Evolutionary conservation across 2,329 filamentous ascomycete species (phyloP).

Genomic region (Colletotrichum plurivorum): DNA sequence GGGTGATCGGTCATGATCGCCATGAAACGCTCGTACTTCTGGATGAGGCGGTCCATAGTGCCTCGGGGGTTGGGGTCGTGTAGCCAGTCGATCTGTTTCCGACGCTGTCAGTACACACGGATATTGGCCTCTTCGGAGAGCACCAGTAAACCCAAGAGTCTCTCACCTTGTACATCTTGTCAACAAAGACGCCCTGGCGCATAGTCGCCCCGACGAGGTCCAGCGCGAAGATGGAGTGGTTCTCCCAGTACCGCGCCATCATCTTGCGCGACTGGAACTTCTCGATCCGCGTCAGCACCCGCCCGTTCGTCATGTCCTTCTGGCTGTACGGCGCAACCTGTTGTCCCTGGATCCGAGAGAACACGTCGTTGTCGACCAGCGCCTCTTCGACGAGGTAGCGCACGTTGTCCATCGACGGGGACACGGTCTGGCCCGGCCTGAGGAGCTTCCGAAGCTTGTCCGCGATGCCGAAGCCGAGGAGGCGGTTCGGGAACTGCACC

Average conservation of each 20-base stretch:
- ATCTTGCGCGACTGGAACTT: slow-evolving; percentile 67
- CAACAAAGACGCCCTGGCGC: slow-evolving; percentile 75
- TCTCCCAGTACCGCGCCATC: slow-evolving; percentile 81
- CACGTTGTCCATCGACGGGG: slow-evolving; percentile 65
- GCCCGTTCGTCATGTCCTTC: slow-evolving; percentile 48
- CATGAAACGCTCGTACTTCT: slow-evolving; percentile 77
- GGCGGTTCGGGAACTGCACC: slow-evolving; percentile 68
- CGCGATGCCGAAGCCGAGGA: slow-evolving; percentile 65
- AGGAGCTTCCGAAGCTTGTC: slow-evolving; percentile 58
- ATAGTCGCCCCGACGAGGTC: slow-evolving; percentile 77
- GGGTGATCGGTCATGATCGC: slow-evolving; percentile 67
- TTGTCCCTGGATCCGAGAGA: neutral
- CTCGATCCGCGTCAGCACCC: slow-evolving; percentile 2
- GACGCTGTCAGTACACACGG: neutral
- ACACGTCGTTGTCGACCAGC: slow-evolving; percentile 51
- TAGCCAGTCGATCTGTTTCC: slow-evolving; percentile 76
- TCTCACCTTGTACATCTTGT: slow-evolving; percentile 76
- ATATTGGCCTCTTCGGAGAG: too few species aligned
- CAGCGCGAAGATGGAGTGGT: slow-evolving; percentile 74
- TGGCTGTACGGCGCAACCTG: slow-evolving; percentile 45
- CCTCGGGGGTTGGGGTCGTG: slow-evolving; percentile 75
- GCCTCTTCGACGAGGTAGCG: slow-evolving; percentile 63
- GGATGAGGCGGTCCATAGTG: slow-evolving; percentile 76
- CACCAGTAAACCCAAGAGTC: neutral
- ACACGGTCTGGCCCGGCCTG: slow-evolving; percentile 43